Evolutionary conservation across 2,329 filamentous ascomycete genomes (phyloP).

Genomic region (Geosmithia flava): DNA sequence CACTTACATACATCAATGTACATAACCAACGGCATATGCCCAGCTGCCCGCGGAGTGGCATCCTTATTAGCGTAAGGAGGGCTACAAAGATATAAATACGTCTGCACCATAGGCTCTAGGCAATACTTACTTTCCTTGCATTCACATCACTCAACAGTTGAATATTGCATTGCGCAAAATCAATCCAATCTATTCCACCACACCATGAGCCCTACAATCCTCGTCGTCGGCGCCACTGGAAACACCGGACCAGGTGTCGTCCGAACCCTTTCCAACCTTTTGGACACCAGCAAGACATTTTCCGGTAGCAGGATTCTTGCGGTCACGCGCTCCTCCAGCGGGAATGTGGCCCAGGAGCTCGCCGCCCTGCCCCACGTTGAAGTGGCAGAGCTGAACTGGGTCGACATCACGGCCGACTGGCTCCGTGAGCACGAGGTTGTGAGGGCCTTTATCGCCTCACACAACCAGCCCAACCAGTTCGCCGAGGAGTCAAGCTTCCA

Average conservation of each 20-base stretch:
- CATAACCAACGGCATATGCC: too few species aligned
- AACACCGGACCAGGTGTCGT: conserved; percentile 19
- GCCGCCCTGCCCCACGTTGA: conserved; percentile 18
- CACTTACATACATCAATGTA: too few species aligned
- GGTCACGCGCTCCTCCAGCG: conserved; percentile 6
- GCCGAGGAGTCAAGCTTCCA: conserved; percentile 24
- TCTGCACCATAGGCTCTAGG: too few species aligned
- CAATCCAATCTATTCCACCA: too few species aligned
- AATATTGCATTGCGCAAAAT: too few species aligned
- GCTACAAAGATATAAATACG: too few species aligned
- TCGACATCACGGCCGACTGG: conserved; percentile 24
- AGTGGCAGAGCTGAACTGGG: conserved; percentile 20
- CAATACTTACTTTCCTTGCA: too few species aligned
- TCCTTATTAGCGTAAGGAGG: too few species aligned
- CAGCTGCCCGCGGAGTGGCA: too few species aligned
- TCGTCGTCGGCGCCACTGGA: conserved; percentile 20
- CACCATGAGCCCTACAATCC: conserved; percentile 20
- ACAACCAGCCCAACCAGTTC: conserved; percentile 23
- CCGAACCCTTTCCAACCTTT: conserved; percentile 11
- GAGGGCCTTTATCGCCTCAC: conserved; percentile 24
- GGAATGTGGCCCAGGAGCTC: conserved; percentile 12
- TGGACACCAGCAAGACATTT: conserved; percentile 6
- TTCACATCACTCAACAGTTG: too few species aligned
- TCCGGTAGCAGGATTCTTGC: conserved; percentile 6
- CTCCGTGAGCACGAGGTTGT: conserved; percentile 20